Evolutionary conservation across 164 flowering plant genomes (phyloP).

Genomic region (Kalanchoe fedtschenkoi): DNA sequence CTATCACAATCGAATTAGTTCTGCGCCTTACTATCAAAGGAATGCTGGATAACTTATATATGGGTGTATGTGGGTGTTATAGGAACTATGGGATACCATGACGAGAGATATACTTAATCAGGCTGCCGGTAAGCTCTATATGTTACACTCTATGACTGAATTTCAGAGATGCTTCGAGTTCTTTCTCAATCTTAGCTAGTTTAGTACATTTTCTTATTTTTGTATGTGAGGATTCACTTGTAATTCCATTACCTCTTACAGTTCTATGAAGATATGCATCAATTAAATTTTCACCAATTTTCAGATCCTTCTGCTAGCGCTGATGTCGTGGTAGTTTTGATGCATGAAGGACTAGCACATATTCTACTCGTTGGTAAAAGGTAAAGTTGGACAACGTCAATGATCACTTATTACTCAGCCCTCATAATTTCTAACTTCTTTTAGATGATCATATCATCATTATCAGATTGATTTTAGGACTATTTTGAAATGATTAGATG

Average conservation of each 20-base stretch:
- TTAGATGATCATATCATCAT: not conserved
- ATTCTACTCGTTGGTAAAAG: constrained; percentile 79
- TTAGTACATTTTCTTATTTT: too few relatives aligned
- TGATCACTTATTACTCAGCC: too few relatives aligned
- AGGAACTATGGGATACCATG: constrained; percentile 79
- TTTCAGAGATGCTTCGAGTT: not conserved
- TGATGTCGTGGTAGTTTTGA: constrained; percentile 83
- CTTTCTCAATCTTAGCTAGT: not conserved
- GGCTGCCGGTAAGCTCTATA: constrained; percentile 53
- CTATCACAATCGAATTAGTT: not conserved
- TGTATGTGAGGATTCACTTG: too few relatives aligned
- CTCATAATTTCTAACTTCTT: too few relatives aligned
- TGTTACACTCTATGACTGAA: too few relatives aligned
- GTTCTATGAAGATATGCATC: not conserved
- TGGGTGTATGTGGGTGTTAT: constrained; percentile 6
- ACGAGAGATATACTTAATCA: constrained; percentile 62
- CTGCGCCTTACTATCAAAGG: not conserved
- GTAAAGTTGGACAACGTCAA: too few relatives aligned
- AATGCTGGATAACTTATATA: not conserved
- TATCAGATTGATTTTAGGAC: not conserved
- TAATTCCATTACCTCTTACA: not conserved
- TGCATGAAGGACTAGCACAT: constrained; percentile 95
- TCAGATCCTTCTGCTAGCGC: constrained; percentile 94
- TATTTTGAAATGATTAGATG: not conserved
- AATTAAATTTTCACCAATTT: not conserved